A percentile compares a stretch with the other conserved stretches of the same genome.
Conservation (phyloP, 768 basidiomycete species). For the Tephrocybe sp. region DNA sequence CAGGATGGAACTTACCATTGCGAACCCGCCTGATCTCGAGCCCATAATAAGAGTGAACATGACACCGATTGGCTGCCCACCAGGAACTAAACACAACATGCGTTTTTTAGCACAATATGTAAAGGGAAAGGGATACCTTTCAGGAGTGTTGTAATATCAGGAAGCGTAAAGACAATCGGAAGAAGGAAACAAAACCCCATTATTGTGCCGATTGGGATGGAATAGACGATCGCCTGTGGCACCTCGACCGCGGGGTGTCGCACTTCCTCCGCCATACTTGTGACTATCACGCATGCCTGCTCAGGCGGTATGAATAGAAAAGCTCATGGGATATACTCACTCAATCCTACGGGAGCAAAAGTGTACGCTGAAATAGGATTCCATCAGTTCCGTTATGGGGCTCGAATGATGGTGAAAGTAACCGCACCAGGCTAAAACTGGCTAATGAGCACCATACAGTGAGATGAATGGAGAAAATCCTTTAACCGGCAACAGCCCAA, state of each 20-base stretch:
- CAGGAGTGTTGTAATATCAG: conserved; percentile 51
- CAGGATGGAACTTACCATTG: conserved; percentile 36
- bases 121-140: conserved; percentile 33
- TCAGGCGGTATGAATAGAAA: background rate
- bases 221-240: conserved; percentile 52
- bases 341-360: conserved; percentile 63
- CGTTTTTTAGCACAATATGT: background rate
- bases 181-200: conserved; percentile 56
- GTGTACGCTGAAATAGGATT: conserved; percentile 40
- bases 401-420: background rate
- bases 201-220: conserved; percentile 49
- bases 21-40: conserved; percentile 58
- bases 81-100: conserved; percentile 35
- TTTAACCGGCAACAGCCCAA: conserved; percentile 55
- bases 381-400: background rate
- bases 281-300: conserved; percentile 37
- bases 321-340: conserved; percentile 24
- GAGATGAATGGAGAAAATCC: background rate
- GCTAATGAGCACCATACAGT: conserved; percentile 1
- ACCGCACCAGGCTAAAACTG: conserved; percentile 29
- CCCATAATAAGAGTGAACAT: conserved; percentile 65
- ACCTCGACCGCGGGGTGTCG: conserved; percentile 52
- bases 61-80: conserved; percentile 61
- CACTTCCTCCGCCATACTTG: conserved; percentile 72
- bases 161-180: conserved; percentile 63